Conservation (phyloP, 352 stramenopile genomes). For the Peronospora tabacina region DNA sequence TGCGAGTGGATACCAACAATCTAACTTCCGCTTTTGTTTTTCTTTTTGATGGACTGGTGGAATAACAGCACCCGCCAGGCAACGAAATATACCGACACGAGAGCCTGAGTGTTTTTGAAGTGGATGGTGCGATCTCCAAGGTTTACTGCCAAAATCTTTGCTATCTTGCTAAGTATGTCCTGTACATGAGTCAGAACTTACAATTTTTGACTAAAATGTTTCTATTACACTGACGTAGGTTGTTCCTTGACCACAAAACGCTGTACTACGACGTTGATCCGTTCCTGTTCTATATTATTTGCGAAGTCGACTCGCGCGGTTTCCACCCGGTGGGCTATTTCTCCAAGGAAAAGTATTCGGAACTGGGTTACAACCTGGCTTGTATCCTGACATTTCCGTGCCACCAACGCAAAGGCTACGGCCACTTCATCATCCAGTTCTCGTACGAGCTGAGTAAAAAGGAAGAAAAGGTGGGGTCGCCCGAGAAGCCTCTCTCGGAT, state of each 20-base stretch:
- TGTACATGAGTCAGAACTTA: neutral
- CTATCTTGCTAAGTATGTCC: constrained; percentile 92
- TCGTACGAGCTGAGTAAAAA: constrained; percentile 99
- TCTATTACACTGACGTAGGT: constrained; percentile 21
- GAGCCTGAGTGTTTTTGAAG: constrained; percentile 93
- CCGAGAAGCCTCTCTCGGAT: constrained; percentile 98
- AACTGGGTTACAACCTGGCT: constrained; percentile 98
- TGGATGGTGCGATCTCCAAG: constrained; percentile 94
- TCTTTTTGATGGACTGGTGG: neutral
- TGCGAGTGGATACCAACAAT: neutral
- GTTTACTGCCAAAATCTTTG: constrained; percentile 99
- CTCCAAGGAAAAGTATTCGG: constrained; percentile 98
- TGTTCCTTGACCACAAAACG: constrained; percentile 99
- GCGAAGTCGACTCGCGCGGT: constrained; percentile 86
- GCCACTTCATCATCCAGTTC: constrained; percentile 99
- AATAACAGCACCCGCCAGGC: constrained; percentile 55
- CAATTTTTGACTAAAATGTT: neutral
- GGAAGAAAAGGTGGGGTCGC: constrained; percentile 95
- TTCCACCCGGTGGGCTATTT: constrained; percentile 98
- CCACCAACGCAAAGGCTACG: constrained; percentile 97
- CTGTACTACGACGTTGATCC: constrained; percentile 99
- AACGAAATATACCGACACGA: constrained; percentile 93
- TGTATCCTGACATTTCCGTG: constrained; percentile 99
- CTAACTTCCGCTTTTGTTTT: neutral
- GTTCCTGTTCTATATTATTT: constrained; percentile 99